Evolutionary conservation across 306 rosid species (phyloP), one percentile per base, ranked within the genome.

Genomic region (Pterocarpus santalinus): DNA sequence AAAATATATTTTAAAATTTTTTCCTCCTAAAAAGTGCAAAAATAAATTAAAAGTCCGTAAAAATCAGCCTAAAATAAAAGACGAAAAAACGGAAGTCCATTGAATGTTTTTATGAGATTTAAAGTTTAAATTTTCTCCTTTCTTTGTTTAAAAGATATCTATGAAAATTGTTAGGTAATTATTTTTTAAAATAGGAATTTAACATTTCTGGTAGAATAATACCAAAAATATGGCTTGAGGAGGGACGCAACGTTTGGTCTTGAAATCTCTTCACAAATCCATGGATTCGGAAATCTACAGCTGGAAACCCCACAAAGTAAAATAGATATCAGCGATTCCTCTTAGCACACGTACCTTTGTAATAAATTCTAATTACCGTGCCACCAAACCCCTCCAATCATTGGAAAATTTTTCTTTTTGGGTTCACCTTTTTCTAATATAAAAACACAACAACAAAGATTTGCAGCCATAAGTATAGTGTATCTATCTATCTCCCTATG

Each of bases 361-460:
- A 44, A 28, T 4, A 5, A 12, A 35, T 35, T 22, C 4, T n/a
- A 49, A 4, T 81, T 65, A 74, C 55, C 12, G n/a, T 9, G 13
- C 7, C 53, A 43, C 76, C 36, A 32, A 22, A 61, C 47, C 52
- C 57, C 65, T 46, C 72, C 81, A 75, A 82, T 82, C 64, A 82
- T 82, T 68, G 77, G 28, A 41, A 69, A 39, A 0, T 35, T 15
- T 49, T 53, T 2, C 34, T 0, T 16, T 65, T 32, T 12, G 15
- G 3, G 3, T n/a, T 67, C 17, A 11, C 75, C 13, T 35, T 52
- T 65, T 8, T 30, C 38, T 62, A 76, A 9, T 28, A 71, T 15
- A 62, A 80, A 62, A 80, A 51, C 16, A 33, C 53, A 36, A 36
- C 69, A 35, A 69, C 66, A 57, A 62, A 58, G 13, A 76, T 75